phyloP scores from a whole-genome alignment of 73 alveolate genomes.

The Paramecium primaurelia region DNA sequence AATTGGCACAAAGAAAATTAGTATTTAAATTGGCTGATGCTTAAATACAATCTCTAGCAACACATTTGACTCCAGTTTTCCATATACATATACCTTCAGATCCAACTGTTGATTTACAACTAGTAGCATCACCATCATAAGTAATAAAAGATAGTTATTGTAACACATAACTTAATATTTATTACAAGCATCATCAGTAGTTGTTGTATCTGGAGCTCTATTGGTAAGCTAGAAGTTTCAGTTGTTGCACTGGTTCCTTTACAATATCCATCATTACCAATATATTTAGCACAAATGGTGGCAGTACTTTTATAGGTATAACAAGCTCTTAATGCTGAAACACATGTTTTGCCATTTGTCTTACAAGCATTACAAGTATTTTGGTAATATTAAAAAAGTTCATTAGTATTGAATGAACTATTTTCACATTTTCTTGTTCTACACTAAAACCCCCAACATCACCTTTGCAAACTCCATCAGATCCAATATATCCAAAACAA shows the following conservation, averaged over 20 bases:
- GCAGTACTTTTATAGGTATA: background rate
- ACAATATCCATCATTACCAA: conserved; percentile 27
- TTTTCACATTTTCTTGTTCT: background rate
- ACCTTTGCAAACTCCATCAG: background rate
- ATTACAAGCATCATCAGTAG: background rate
- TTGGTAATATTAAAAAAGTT: background rate
- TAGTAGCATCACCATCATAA: background rate
- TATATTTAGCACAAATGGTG: background rate
- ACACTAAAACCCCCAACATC: background rate
- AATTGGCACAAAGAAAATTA: background rate
- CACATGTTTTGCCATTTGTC: conserved; percentile 21
- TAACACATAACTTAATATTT: background rate
- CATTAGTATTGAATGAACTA: background rate
- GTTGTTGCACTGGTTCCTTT: background rate
- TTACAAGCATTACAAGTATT: background rate
- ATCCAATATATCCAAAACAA: background rate
- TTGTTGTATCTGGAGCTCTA: background rate
- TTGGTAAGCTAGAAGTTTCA: background rate
- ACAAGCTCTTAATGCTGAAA: background rate
- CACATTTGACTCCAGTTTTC: background rate
- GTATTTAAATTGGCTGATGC: background rate
- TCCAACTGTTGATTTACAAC: background rate
- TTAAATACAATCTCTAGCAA: background rate
- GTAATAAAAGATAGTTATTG: background rate
- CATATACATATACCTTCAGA: conserved; percentile 5